A percentile compares a stretch with the other conserved stretches of the same genome.
Conservation (phyloP, 2,329 filamentous ascomycete species). For the Penicillium sp. region DNA sequence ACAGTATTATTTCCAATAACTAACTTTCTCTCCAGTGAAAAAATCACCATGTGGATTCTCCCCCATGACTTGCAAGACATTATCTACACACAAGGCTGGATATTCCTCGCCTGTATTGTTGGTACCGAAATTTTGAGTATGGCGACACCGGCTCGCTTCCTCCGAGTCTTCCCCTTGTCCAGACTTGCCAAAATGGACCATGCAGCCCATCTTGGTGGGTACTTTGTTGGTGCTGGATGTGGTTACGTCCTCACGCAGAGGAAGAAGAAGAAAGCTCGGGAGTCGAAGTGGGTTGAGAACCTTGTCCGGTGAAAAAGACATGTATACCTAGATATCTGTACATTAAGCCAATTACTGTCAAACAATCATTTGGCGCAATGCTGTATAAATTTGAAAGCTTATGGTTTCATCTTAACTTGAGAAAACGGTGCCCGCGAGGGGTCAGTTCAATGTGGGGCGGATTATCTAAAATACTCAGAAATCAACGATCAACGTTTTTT, state of each 20-base stretch:
- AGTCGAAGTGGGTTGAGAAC: slow-evolving; percentile 17
- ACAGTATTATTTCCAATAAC: not conserved
- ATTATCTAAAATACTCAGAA: not conserved
- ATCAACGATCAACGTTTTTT: not conserved
- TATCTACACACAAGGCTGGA: slow-evolving; percentile 43
- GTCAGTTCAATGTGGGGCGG: not conserved
- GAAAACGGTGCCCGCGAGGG: not conserved
- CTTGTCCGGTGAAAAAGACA: not conserved
- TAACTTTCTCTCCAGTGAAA: slow-evolving; percentile 32
- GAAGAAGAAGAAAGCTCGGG: slow-evolving; percentile 8
- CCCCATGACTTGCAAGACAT: slow-evolving; percentile 40
- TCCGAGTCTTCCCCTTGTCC: slow-evolving; percentile 22
- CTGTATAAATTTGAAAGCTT: not conserved
- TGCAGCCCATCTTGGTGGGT: slow-evolving; percentile 45
- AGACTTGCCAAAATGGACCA: slow-evolving; percentile 39
- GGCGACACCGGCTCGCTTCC: slow-evolving; percentile 24
- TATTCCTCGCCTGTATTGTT: slow-evolving; percentile 38
- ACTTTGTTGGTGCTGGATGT: slow-evolving; percentile 32
- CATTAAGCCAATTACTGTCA: not conserved
- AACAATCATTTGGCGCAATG: not conserved
- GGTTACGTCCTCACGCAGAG: not conserved
- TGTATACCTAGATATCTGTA: not conserved
- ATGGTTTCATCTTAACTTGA: not conserved
- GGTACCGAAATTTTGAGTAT: slow-evolving; percentile 38
- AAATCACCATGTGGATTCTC: slow-evolving; percentile 43